Base-by-base conservation (phyloP, 148 eudicot species). In the Fagopyrum esculentum region DNA sequence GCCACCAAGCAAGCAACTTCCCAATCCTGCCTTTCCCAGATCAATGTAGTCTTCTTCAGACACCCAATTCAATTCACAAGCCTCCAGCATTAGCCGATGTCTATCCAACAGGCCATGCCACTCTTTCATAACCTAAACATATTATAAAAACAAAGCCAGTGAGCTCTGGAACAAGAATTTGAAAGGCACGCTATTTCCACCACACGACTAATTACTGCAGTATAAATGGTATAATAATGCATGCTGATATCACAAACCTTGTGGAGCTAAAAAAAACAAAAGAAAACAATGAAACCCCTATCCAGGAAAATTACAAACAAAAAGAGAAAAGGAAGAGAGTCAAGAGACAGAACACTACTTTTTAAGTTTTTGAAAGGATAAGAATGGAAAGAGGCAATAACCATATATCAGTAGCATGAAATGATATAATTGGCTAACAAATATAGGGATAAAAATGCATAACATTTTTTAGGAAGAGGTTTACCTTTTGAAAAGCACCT, bases 11-110 rank as follows among this genome's bases (percentile, higher is more conserved):
- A 95, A 85, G 84, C 98, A 95, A 84, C 91, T 86, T 48, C 96
- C 98, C 74, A 92, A 82, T 60, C 98, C 98, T 78, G 97, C 98
- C 83, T 78, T 95, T 56, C 92, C 85, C 80, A 95, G 78, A 15
- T 92, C 97, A 79, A 95, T 86, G 81, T 89, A 95, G 84, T 95
- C 98, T 76, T 92, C 98, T 76, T 95, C 97, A 10, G 97, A 92
- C 55, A 92, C 98, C 81, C 86, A 89, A 85, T 92, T 95, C 59
- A 85, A 66, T 84, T 95, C 90, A 79, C 98, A 95, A 22, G 97
- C 92, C 86, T 92, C 97, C 47, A 95, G 85, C 81, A 95, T 77
- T 85, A 95, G 79, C 54, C 78, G 84, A 72, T 88, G 97, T 48
- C 93, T 83, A 82, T 92, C 89, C 80, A 95, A 83, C 76, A 95